phyloP scores from a whole-genome alignment of 371 early-diverging fungal species.

The Lichtheimia ornata region DNA sequence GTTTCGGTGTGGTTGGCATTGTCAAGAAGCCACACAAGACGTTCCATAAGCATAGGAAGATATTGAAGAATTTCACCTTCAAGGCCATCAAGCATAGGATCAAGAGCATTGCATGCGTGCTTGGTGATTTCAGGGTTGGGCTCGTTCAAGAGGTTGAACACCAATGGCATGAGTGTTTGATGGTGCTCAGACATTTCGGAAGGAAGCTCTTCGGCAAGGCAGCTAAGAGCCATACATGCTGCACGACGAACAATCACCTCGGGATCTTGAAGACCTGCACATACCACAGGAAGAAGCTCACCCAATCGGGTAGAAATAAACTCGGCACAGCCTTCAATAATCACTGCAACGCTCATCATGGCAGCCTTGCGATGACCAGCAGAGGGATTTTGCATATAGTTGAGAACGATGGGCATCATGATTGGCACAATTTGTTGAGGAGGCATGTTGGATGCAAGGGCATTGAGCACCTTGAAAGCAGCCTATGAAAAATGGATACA shows the following conservation, averaged over 20 bases:
- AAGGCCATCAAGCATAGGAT: constrained; percentile 79
- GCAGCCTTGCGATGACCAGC: constrained; percentile 78
- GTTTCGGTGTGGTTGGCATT: constrained; percentile 57
- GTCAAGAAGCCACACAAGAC: constrained; percentile 70
- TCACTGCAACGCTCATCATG: constrained; percentile 82
- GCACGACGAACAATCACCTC: constrained; percentile 77
- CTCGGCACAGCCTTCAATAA: constrained; percentile 87
- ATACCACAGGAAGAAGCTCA: constrained; percentile 73
- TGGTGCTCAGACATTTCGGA: constrained; percentile 78
- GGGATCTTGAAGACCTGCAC: constrained; percentile 76
- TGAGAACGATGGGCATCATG: constrained; percentile 68
- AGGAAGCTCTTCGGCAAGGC: constrained; percentile 79
- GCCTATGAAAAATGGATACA: constrained; percentile 19
- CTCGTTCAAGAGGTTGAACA: constrained; percentile 79
- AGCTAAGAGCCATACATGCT: constrained; percentile 83
- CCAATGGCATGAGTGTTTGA: constrained; percentile 73
- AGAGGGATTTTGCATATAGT: constrained; percentile 72
- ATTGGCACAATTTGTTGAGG: constrained; percentile 84
- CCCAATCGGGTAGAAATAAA: constrained; percentile 68
- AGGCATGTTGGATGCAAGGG: constrained; percentile 77
- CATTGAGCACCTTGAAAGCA: constrained; percentile 70
- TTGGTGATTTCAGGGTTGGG: constrained; percentile 65
- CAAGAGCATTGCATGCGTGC: constrained; percentile 80
- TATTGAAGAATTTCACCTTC: constrained; percentile 75
- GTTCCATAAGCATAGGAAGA: constrained; percentile 77